A percentile compares a stretch with the other conserved stretches of the same genome.
These are phyloP conservation scores for Wickerhamiella occidentalis DNA, from an alignment of 805 yeast species.

Conservation along the genomic window DNA sequence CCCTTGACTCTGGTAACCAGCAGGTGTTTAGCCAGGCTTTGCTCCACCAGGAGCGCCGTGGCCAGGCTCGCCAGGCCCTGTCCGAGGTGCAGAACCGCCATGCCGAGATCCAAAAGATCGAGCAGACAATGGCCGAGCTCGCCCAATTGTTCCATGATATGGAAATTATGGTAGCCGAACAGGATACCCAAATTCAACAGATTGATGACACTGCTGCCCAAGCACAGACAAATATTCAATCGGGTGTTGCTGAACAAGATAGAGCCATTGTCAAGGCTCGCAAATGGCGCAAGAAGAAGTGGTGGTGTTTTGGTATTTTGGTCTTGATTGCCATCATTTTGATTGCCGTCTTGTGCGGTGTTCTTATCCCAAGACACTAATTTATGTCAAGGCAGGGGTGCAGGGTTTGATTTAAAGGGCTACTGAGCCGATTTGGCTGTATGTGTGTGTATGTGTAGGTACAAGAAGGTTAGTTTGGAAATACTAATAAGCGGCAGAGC, in stretches of 20 bases:
- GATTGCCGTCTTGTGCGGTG: conserved; percentile 15
- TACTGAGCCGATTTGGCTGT: too few species aligned
- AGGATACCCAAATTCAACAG: conserved; percentile 75
- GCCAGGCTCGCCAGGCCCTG: conserved; percentile 85
- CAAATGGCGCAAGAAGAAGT: conserved; percentile 81
- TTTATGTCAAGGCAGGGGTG: too few species aligned
- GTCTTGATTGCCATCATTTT: conserved; percentile 23
- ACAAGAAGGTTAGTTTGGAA: too few species aligned
- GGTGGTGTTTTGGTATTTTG: conserved; percentile 48
- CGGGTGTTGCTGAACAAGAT: conserved; percentile 87
- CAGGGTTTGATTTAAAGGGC: too few species aligned
- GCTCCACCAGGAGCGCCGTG: conserved; percentile 30
- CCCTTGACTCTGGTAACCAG: conserved; percentile 65
- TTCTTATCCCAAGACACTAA: conserved; percentile 10
- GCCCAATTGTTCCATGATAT: conserved; percentile 90
- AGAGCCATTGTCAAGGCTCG: conserved; percentile 81
- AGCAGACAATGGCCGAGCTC: conserved; percentile 89
- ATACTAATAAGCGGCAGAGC: too few species aligned
- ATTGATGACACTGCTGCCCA: conserved; percentile 66
- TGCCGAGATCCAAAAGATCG: conserved; percentile 86
- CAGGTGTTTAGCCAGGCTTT: conserved; percentile 89
- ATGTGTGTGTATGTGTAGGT: too few species aligned
- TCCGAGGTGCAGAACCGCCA: conserved; percentile 95
- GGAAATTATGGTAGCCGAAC: conserved; percentile 93
- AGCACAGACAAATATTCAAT: conserved; percentile 85